phyloP scores from a whole-genome alignment of 2,329 filamentous ascomycete species.

The Trichophyton benhamiae region DNA sequence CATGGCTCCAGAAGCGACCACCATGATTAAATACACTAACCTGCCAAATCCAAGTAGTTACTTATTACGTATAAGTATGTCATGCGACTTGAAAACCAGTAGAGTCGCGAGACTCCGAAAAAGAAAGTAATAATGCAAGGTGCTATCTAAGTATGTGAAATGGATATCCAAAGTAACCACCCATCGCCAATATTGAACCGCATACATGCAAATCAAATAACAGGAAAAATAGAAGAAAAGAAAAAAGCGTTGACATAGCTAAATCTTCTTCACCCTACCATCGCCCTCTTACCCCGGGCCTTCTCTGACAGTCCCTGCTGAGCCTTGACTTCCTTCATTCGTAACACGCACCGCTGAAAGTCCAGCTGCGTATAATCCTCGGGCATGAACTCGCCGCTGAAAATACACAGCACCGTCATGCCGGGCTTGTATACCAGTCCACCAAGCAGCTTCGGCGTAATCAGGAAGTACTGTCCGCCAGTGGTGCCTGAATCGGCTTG shows the following conservation, averaged over 20 bases:
- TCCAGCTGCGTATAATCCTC: constrained; percentile 26
- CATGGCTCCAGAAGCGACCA: constrained; percentile 9
- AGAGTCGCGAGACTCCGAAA: background rate
- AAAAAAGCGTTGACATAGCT: background rate
- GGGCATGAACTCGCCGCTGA: constrained; percentile 60
- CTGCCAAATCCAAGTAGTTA: too few species aligned
- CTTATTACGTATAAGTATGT: too few species aligned
- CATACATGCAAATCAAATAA: background rate
- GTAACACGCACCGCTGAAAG: constrained; percentile 26
- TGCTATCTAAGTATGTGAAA: background rate
- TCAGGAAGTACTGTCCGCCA: constrained; percentile 78
- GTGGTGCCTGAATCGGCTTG: constrained; percentile 41
- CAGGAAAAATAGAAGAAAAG: background rate
- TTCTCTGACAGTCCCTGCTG: background rate
- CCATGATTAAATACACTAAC: background rate
- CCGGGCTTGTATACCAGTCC: constrained; percentile 74
- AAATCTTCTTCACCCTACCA: background rate
- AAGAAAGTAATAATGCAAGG: background rate
- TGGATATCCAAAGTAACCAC: constrained; percentile 3
- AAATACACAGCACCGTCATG: constrained; percentile 91
- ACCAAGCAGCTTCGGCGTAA: constrained; percentile 87
- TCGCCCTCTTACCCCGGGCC: background rate
- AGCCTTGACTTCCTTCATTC: constrained; percentile 23
- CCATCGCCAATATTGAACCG: background rate
- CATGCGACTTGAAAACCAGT: too few species aligned